These are phyloP conservation scores for Stephanodiscus triporus DNA, from an alignment of 108 stramenopile species.

Conservation along the genomic window DNA sequence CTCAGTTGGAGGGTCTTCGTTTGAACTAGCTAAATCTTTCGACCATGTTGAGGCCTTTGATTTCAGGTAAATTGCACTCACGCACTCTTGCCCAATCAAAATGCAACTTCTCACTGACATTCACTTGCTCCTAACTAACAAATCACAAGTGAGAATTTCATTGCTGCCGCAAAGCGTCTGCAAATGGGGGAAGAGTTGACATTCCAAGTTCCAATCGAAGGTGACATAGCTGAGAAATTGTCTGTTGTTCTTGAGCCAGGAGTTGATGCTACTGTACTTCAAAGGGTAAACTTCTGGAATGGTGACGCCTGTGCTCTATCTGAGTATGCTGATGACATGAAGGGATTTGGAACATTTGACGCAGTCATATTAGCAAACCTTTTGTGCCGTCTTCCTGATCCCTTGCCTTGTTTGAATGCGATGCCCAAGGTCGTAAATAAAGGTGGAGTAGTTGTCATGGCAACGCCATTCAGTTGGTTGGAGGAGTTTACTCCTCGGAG, in stretches of 20 bases:
- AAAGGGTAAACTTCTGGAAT: slow-evolving; percentile 77
- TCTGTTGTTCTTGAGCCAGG: slow-evolving; percentile 64
- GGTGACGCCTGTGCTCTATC: slow-evolving; percentile 89
- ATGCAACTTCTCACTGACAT: background rate
- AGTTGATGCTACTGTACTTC: slow-evolving; percentile 50
- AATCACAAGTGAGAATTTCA: slow-evolving; percentile 62
- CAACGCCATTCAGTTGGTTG: slow-evolving; percentile 93
- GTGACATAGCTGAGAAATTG: slow-evolving; percentile 68
- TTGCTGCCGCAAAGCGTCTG: slow-evolving; percentile 83
- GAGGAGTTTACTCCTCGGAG: slow-evolving; percentile 86
- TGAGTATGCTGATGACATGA: slow-evolving; percentile 50
- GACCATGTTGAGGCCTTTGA: slow-evolving; percentile 92
- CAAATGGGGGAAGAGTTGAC: slow-evolving; percentile 57
- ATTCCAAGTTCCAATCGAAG: slow-evolving; percentile 86
- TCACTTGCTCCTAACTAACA: background rate
- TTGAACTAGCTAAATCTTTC: slow-evolving; percentile 85
- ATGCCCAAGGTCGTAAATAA: slow-evolving; percentile 77
- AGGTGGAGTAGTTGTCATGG: slow-evolving; percentile 90
- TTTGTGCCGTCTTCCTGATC: slow-evolving; percentile 90
- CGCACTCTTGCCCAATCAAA: background rate
- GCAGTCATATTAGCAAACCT: slow-evolving; percentile 90
- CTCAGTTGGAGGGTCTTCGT: slow-evolving; percentile 90
- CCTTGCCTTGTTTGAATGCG: slow-evolving; percentile 78
- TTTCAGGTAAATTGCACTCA: slow-evolving; percentile 44
- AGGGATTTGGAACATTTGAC: slow-evolving; percentile 83